Conservation (phyloP, 345 rosid genomes). For the Diplotaxis tenuifolia region DNA sequence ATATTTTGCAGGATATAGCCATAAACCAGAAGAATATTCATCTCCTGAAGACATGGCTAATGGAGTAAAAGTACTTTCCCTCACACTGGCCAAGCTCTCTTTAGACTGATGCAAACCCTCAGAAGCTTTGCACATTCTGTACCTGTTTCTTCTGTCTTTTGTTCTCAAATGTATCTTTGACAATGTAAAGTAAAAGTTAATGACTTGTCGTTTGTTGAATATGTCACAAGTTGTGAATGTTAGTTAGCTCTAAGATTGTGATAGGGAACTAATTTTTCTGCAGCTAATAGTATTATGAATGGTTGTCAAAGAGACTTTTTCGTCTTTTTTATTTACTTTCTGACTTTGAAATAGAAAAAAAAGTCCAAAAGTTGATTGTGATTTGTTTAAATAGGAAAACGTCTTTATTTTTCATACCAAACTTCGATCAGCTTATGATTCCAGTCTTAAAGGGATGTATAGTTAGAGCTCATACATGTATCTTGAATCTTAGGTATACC, state of each 20-base stretch:
- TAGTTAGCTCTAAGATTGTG: constrained; percentile 23
- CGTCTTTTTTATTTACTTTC: neutral
- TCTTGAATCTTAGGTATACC: constrained; percentile 23
- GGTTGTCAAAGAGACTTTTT: constrained; percentile 21
- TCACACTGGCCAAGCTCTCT: constrained; percentile 74
- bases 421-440: constrained; percentile 12
- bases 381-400: neutral
- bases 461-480: neutral
- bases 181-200: constrained; percentile 19
- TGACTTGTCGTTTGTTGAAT: constrained; percentile 1
- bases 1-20: constrained; percentile 73
- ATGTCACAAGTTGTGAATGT: constrained; percentile 21
- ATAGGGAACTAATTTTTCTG: constrained; percentile 31
- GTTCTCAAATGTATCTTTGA: constrained; percentile 28
- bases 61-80: constrained; percentile 79
- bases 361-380: constrained; percentile 26
- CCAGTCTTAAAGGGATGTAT: neutral
- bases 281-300: constrained; percentile 26
- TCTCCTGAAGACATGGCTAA: constrained; percentile 63
- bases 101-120: constrained; percentile 32
- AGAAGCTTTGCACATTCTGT: constrained; percentile 27
- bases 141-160: constrained; percentile 3
- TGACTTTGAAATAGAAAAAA: constrained; percentile 21
- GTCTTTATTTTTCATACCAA: constrained; percentile 20
- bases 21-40: constrained; percentile 87